phyloP scores from a whole-genome alignment of 805 yeast species.

The Sungouiella blattae region DNA sequence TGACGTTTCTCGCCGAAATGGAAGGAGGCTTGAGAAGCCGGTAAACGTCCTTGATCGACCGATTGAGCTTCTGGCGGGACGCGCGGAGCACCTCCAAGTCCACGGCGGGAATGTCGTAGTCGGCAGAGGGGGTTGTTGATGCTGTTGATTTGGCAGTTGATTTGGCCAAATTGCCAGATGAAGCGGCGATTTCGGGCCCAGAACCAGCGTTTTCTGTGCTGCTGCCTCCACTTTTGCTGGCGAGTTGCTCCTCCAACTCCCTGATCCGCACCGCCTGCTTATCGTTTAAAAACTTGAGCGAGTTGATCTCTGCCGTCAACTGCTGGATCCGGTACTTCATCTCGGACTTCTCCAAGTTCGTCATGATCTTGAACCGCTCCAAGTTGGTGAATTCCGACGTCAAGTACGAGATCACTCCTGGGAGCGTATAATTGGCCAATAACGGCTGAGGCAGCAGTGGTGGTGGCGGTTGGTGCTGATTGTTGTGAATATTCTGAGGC shows the following conservation, averaged over 20 bases:
- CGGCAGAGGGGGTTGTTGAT: not conserved
- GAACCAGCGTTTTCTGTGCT: too few species aligned
- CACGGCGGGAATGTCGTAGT: constrained; percentile 13
- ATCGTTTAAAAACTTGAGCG: constrained; percentile 39
- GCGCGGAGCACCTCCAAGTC: constrained; percentile 13
- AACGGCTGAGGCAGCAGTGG: constrained; percentile 2
- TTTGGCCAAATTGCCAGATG: not conserved
- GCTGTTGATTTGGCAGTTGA: not conserved
- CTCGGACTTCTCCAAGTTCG: constrained; percentile 50
- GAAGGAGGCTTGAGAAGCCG: constrained; percentile 16
- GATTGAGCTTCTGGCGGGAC: constrained; percentile 13
- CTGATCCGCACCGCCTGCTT: constrained; percentile 37
- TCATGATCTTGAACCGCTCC: constrained; percentile 42
- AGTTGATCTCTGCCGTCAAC: constrained; percentile 50
- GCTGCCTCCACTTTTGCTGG: not conserved
- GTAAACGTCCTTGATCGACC: constrained; percentile 12
- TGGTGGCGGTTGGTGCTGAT: not conserved
- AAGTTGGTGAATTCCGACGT: constrained; percentile 55
- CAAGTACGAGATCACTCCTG: constrained; percentile 57
- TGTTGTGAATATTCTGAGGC: not conserved
- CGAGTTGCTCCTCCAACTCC: constrained; percentile 30
- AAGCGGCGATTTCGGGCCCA: too few species aligned
- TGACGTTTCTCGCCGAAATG: constrained; percentile 2
- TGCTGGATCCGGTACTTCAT: constrained; percentile 50
- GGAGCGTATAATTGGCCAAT: constrained; percentile 45